These are phyloP conservation scores for Picochlorum sp. DNA, from an alignment of 139 green algal genomes.

Conservation along the genomic window DNA sequence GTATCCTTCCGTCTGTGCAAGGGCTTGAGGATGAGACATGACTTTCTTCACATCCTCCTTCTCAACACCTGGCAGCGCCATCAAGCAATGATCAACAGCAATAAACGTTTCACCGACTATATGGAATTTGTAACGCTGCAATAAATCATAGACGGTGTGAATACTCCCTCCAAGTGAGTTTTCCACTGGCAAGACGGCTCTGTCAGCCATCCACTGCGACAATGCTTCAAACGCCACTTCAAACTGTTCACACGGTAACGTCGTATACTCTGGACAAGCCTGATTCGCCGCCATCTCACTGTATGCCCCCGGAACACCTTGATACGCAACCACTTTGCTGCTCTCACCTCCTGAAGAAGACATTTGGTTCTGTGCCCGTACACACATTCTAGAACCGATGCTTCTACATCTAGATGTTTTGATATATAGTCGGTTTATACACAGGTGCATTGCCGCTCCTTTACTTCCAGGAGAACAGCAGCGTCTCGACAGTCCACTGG, in stretches of 20 bases:
- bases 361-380: neutral
- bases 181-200: constrained; percentile 71
- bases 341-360: neutral
- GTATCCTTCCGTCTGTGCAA: constrained; percentile 69
- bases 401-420: neutral
- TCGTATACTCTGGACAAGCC: constrained; percentile 66
- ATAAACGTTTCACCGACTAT: constrained; percentile 83
- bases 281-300: constrained; percentile 79
- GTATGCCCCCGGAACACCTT: constrained; percentile 92
- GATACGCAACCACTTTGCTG: constrained; percentile 51
- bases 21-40: constrained; percentile 83
- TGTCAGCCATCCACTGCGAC: constrained; percentile 55
- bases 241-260: constrained; percentile 90
- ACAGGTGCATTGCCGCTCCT: too few relatives aligned
- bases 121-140: constrained; percentile 75
- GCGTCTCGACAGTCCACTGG: too few relatives aligned
- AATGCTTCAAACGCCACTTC: constrained; percentile 86
- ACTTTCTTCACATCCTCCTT: constrained; percentile 73
- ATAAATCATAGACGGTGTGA: constrained; percentile 83
- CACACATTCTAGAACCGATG: neutral
- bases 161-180: constrained; percentile 78
- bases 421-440: too few relatives aligned
- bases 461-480: too few relatives aligned
- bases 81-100: constrained; percentile 88
- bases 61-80: constrained; percentile 77